Evolutionary conservation across 805 yeast species (phyloP).

Genomic region (Hanseniaspora taiwanica): DNA sequence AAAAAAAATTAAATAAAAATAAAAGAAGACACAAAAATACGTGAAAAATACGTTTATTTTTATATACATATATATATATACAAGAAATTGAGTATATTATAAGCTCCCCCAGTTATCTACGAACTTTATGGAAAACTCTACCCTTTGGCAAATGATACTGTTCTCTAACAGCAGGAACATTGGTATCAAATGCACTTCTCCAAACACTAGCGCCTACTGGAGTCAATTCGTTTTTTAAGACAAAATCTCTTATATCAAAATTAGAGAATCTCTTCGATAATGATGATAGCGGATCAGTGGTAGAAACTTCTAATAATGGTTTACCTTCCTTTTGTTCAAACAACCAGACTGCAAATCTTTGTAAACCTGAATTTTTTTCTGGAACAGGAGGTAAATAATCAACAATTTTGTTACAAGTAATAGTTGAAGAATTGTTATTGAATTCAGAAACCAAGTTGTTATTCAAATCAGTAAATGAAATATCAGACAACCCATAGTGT

Average conservation of each 20-base stretch:
- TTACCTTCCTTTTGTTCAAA: conserved; percentile 46
- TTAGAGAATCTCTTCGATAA: too few species aligned
- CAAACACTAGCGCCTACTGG: conserved; percentile 88
- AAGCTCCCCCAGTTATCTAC: too few species aligned
- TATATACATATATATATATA: too few species aligned
- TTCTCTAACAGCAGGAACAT: conserved; percentile 53
- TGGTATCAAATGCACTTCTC: conserved; percentile 75
- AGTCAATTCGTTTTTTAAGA: conserved; percentile 36
- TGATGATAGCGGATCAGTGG: too few species aligned
- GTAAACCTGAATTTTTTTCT: conserved; percentile 73
- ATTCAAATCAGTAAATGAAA: conserved; percentile 38
- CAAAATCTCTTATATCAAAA: conserved; percentile 68
- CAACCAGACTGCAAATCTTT: conserved; percentile 83
- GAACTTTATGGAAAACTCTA: conserved; percentile 56
- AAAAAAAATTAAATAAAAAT: too few species aligned
- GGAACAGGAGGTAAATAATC: conserved; percentile 75
- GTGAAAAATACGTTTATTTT: too few species aligned
- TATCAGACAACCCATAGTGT: conserved; percentile 65
- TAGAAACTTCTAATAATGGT: too few species aligned
- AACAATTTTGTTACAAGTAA: conserved; percentile 29
- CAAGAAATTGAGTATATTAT: too few species aligned
- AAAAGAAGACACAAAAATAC: too few species aligned
- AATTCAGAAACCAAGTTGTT: conserved; percentile 41
- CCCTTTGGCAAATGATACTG: conserved; percentile 66
- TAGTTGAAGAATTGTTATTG: conserved; percentile 23